These are phyloP conservation scores for Rhytidiadelphus loreus DNA, from an alignment of 225 moss, liverwort and hornwort genomes.

Conservation along the genomic window DNA sequence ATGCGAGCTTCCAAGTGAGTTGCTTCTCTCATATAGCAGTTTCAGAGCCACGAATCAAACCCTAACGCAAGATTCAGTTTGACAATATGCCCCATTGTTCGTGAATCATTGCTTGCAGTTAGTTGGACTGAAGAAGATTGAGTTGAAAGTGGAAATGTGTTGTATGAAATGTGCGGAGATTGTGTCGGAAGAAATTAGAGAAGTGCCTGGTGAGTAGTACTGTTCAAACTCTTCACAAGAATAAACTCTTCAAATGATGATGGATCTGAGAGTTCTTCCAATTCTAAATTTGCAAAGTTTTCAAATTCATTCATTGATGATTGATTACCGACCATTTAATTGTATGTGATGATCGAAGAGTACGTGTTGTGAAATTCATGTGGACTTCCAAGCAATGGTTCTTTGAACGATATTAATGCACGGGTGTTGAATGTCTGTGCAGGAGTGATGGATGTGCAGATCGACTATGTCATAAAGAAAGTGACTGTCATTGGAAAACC, in stretches of 20 bases:
- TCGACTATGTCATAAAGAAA: constrained; percentile 14
- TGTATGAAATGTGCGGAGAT: constrained; percentile 42
- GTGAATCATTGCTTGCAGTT: constrained; percentile 8
- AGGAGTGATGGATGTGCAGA: constrained; percentile 36
- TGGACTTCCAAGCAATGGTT: not conserved
- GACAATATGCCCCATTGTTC: not conserved
- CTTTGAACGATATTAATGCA: not conserved
- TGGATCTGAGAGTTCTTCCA: not conserved
- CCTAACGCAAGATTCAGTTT: not conserved
- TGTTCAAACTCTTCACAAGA: not conserved
- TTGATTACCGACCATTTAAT: not conserved
- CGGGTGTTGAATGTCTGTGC: not conserved
- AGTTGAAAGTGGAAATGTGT: constrained; percentile 38
- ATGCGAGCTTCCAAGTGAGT: not conserved
- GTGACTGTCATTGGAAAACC: constrained; percentile 43
- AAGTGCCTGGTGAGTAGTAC: constrained; percentile 29
- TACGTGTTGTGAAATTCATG: not conserved
- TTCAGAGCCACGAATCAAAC: not conserved
- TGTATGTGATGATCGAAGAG: not conserved
- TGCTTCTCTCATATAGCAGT: not conserved
- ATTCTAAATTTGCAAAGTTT: not conserved
- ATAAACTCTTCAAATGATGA: not conserved
- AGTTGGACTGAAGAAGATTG: constrained; percentile 35
- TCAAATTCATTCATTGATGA: not conserved
- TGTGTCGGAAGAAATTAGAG: constrained; percentile 31